phyloP scores from a whole-genome alignment of 202 grass and related monocot genomes.

The Cymbopogon flexuosus region DNA sequence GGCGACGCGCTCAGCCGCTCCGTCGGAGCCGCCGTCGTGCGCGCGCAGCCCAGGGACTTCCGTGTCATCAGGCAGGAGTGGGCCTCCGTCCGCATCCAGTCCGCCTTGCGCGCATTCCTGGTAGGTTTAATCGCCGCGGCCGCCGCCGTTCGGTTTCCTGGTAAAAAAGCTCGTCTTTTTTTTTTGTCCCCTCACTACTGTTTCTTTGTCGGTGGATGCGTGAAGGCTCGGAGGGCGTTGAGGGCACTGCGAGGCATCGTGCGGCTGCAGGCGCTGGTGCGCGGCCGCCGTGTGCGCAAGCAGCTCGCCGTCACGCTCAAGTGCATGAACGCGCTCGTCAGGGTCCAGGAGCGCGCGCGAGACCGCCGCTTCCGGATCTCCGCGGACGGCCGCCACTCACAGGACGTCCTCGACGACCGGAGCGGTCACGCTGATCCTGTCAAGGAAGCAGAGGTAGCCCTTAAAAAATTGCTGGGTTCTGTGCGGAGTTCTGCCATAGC shows the following conservation, averaged over 20 bases:
- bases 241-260: constrained; percentile 76
- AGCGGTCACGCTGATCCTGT: constrained; percentile 36
- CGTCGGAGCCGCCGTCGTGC: constrained; percentile 52
- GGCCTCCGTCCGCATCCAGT: constrained; percentile 74
- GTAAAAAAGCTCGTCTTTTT: neutral
- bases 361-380: constrained; percentile 45
- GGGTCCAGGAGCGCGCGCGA: constrained; percentile 59
- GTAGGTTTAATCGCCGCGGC: constrained; percentile 14
- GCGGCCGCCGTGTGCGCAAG: constrained; percentile 71
- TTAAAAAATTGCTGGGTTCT: neutral
- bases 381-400: constrained; percentile 32
- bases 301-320: constrained; percentile 60
- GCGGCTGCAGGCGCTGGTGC: constrained; percentile 77
- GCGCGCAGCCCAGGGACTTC: constrained; percentile 65
- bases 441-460: constrained; percentile 66
- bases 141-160: neutral
- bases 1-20: constrained; percentile 50
- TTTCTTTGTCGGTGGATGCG: neutral
- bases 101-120: constrained; percentile 78
- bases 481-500: neutral
- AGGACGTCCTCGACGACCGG: constrained; percentile 25
- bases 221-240: constrained; percentile 72
- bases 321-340: constrained; percentile 73
- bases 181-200: neutral
- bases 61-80: constrained; percentile 54